These are phyloP conservation scores for Vinca minor DNA, from an alignment of 257 asterid genomes.

Conservation along the genomic window DNA sequence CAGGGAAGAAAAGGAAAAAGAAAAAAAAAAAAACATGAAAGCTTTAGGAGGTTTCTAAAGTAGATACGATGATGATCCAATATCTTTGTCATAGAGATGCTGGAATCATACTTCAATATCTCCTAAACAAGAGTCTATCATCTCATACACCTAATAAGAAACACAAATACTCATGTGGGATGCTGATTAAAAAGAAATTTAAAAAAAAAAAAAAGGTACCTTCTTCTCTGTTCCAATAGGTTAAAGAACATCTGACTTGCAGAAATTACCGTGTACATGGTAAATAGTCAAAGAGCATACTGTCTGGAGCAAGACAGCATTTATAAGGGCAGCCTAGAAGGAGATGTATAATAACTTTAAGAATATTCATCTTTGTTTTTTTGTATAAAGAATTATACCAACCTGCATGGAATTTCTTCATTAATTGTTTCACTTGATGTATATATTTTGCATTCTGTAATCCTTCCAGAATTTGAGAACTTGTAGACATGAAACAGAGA, in stretches of 20 bases:
- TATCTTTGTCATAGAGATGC: neutral
- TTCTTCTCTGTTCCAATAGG: neutral
- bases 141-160: neutral
- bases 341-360: neutral
- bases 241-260: neutral
- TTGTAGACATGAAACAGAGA: neutral
- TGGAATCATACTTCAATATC: neutral
- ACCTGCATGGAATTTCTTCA: neutral
- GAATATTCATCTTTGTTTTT: neutral
- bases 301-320: neutral
- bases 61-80: neutral
- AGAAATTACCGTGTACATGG: neutral
- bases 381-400: neutral
- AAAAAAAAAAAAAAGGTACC: no score
- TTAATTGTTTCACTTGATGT: constrained; percentile 2
- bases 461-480: neutral
- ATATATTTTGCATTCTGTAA: neutral
- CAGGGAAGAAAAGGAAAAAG: neutral
- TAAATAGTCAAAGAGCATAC: neutral
- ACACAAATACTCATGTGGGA: neutral
- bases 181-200: neutral
- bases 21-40: neutral
- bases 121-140: neutral
- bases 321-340: neutral
- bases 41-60: neutral